Evolutionary conservation across 2,329 filamentous ascomycete species (phyloP), one percentile per base, ranked within the genome.

Genomic region (Bipolaris zeicola): DNA sequence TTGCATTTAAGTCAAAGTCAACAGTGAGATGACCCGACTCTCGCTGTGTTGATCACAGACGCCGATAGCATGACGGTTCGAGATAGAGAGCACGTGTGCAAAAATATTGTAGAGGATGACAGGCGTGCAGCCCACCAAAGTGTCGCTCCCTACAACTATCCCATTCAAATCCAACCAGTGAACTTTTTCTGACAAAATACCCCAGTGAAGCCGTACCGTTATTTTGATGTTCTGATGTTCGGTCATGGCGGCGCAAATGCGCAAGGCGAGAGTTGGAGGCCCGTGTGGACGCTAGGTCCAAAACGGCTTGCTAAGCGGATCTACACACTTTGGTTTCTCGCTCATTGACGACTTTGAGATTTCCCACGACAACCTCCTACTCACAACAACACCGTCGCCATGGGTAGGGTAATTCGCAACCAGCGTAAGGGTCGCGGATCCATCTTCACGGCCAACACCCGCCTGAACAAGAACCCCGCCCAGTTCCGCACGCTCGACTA

Each of bases 401-500:
- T 75, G 85, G 86, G 85, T 86, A 84, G 88, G 79, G 88, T 90
- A 75, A 90, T 90, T 78, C 84, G 88, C 77, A 91, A 90, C 81
- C 88, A 91, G 85, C 87, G 87, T 80, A 77, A 77, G 69, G 76
- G 88, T 80, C 87, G 88, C 81, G 88, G 88, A 80, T 89, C 86
- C 72, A 90, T 91, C 82, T 91, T 91, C 83, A 90, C 85, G 78
- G 83, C 84, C 78, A 79, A 80, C 78, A 78, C 74, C 69, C 75
- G 71, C 82, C 88, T 98, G 78, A 94, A 95, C 86, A 97, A 98
- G 88, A 87, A 89, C 66, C 90, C 91, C 68, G 91, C 94, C 78
- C 90, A 96, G 84, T 98, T 99, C 89, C 87, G 95, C 82, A 91
- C 87, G 74, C 91, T 97, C 87, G 95, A 99, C 81, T 99, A 87